phyloP scores from a whole-genome alignment of 306 rosid species.

The Styphnolobium japonicum region DNA sequence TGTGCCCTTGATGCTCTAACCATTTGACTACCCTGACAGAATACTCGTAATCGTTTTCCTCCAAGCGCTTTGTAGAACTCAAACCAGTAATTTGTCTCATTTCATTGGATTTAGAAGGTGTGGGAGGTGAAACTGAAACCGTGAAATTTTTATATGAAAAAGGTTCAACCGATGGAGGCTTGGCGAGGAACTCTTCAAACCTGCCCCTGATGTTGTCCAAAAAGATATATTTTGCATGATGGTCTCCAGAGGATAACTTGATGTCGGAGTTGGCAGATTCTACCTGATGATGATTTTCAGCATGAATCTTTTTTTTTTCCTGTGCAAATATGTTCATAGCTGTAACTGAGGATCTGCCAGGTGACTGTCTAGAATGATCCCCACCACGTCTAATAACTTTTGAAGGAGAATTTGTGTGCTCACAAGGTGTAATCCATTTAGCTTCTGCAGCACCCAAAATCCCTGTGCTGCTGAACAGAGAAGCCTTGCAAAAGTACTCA shows the following conservation, averaged over 20 bases:
- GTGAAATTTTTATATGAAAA: constrained; percentile 23
- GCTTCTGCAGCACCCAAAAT: constrained; percentile 76
- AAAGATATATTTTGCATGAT: constrained; percentile 25
- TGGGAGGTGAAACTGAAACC: constrained; percentile 60
- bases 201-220: constrained; percentile 36
- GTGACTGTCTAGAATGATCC: constrained; percentile 15
- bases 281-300: constrained; percentile 40
- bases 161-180: constrained; percentile 37
- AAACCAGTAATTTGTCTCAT: constrained; percentile 33
- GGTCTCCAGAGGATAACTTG: constrained; percentile 33
- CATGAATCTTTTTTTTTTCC: constrained; percentile 23
- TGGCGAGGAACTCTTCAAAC: constrained; percentile 42
- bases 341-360: constrained; percentile 21
- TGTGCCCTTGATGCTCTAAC: constrained; percentile 72
- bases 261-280: constrained; percentile 56
- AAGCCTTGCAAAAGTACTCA: constrained; percentile 84
- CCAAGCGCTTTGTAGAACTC: constrained; percentile 40
- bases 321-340: constrained; percentile 22
- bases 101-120: constrained; percentile 59
- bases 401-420: background rate
- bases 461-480: constrained; percentile 67
- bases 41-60: constrained; percentile 68
- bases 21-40: constrained; percentile 77
- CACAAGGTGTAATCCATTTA: constrained; percentile 67
- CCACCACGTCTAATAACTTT: background rate